Evolutionary conservation across 2,329 filamentous ascomycete genomes (phyloP).

Genomic region (Penicillium glabrum): DNA sequence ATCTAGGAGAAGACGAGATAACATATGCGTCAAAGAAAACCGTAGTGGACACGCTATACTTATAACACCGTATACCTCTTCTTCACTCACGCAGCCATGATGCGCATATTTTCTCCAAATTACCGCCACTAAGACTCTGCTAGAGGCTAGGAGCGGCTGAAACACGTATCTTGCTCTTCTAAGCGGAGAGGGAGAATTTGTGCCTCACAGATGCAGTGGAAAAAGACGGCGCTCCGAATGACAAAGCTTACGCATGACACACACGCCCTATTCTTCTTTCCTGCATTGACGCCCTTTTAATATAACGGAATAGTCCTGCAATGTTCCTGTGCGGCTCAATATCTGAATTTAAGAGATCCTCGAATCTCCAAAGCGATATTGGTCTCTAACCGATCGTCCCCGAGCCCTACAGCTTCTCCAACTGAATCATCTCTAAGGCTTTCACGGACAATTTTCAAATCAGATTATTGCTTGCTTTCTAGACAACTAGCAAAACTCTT

Average conservation of each 20-base stretch:
- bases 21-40: not conserved
- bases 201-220: not conserved
- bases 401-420: not conserved
- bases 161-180: not conserved
- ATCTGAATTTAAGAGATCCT: not conserved
- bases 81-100: not conserved
- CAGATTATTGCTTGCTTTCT: not conserved
- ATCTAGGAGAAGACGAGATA: not conserved
- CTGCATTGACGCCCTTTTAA: not conserved
- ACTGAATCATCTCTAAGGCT: not conserved
- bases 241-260: not conserved
- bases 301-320: not conserved
- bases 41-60: not conserved
- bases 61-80: not conserved
- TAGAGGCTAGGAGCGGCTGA: not conserved
- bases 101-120: not conserved
- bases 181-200: not conserved
- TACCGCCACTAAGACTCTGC: not conserved
- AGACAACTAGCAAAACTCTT: not conserved
- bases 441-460: no score
- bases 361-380: not conserved
- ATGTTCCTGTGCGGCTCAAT: not conserved
- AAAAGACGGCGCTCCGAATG: not conserved
- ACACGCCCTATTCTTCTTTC: not conserved
- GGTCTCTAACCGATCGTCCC: not conserved